A percentile compares a stretch with the other conserved stretches of the same genome.
Evolutionary conservation across 805 yeast genomes (phyloP).

Genomic region (Ogataea glucozyma): DNA sequence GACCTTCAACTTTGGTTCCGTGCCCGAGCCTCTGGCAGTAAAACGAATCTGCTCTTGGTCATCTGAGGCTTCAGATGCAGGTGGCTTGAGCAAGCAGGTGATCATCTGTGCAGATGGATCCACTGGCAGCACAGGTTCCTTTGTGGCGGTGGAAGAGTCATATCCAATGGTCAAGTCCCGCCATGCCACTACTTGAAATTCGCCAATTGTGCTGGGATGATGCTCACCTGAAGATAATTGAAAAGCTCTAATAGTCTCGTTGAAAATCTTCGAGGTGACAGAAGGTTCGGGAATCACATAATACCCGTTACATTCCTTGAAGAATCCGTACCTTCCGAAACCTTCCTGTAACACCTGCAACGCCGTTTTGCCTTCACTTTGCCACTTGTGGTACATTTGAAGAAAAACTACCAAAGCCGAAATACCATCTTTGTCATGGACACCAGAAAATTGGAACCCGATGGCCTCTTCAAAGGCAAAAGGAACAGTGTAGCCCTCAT

Average conservation of each 20-base stretch:
- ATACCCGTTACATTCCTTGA: conserved; percentile 85
- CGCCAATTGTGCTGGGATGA: conserved; percentile 56
- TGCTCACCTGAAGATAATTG: conserved; percentile 23
- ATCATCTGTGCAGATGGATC: conserved; percentile 85
- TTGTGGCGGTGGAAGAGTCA: conserved; percentile 64
- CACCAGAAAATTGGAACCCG: conserved; percentile 84
- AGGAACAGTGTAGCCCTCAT: conserved; percentile 67
- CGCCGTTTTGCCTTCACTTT: conserved; percentile 39
- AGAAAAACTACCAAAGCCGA: conserved; percentile 75
- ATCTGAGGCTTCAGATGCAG: conserved; percentile 20
- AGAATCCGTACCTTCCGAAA: conserved; percentile 70
- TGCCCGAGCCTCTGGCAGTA: conserved; percentile 93
- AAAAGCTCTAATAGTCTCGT: conserved; percentile 37
- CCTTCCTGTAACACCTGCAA: conserved; percentile 57
- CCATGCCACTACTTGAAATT: conserved; percentile 61
- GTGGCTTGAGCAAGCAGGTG: conserved; percentile 51
- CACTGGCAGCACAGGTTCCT: conserved; percentile 65
- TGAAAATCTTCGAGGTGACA: conserved; percentile 57
- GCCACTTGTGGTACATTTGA: conserved; percentile 63
- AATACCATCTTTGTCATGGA: conserved; percentile 93
- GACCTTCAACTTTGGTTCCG: conserved; percentile 92
- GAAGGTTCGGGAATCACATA: conserved; percentile 61
- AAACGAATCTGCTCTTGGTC: conserved; percentile 53
- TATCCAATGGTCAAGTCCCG: conserved; percentile 83
- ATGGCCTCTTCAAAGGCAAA: conserved; percentile 96